Base-by-base conservation (phyloP, 495 filamentous ascomycete genomes). In the Parathielavia appendiculata region DNA sequence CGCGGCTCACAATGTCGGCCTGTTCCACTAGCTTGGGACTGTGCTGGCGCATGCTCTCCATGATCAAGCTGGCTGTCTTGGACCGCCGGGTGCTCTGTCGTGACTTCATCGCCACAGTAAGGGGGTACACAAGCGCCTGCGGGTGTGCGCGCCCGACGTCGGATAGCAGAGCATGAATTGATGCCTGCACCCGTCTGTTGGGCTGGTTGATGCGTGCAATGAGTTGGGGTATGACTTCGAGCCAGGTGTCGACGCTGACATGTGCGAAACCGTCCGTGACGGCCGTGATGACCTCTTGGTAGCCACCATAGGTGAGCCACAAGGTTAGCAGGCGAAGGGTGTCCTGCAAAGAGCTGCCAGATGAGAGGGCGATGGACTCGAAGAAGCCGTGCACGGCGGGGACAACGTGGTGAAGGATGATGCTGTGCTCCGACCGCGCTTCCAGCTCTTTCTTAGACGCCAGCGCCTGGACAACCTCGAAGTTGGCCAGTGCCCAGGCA, bases 71-170 rank as follows among this genome's bases (percentile, higher is more conserved):
- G 13, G 95, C 93, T 35, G 91, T 92, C 63, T 88, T 86, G 26
- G 89, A 89, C 39, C 93, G 84, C 45, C 89, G 81, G 41, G 85
- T 81, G 64, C 90, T 87, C 40, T 81, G 75, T 41, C 73, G 71
- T 4, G 93, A 97, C 70, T 99, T 99, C 84, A 96, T 95, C 14
- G 95, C 91, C 10, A 99, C 95, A 0, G 95, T 97, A 62, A 99
- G 80, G n/a, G 93, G 91, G 67, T 97, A 99, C n/a, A 99, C 95
- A 22, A 99, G 71, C n/a, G 93, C 92, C 65, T 99, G 93, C 13
- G 93, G 93, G 69, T 99, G 93, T 12, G 89, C 85, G 59, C 91
- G 86, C 44, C 93, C 95, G 52, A 99, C 88, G 71, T 97, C 93
- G 10, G 86, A 84, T 22, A 99, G 79, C 5, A 99, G 76, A 51